Conservation (phyloP, 1,284 basidiomycete genomes). For the Chiua sp. region DNA sequence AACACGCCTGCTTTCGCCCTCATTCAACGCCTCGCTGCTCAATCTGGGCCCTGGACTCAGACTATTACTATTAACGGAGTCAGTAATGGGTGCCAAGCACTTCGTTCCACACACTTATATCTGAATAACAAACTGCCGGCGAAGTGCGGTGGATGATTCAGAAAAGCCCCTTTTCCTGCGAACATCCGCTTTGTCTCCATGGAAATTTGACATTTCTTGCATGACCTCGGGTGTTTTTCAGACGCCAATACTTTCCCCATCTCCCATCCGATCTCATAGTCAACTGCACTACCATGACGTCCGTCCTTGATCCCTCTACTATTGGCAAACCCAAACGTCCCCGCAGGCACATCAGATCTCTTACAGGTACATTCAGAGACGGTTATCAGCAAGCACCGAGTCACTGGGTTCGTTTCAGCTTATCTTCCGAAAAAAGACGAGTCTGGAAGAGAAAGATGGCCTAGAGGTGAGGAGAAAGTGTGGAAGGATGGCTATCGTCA, state of each 20-base stretch:
- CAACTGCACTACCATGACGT: conserved; percentile 43
- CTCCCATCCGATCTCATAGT: not conserved
- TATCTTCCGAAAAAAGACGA: conserved; percentile 78
- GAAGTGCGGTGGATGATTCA: too few species aligned
- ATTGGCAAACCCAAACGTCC: conserved; percentile 65
- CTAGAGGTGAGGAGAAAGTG: conserved; percentile 77
- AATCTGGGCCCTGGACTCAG: too few species aligned
- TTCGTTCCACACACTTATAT: too few species aligned
- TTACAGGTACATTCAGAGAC: conserved; percentile 58
- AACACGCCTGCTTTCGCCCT: too few species aligned
- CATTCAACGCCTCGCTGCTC: too few species aligned
- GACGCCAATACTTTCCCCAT: not conserved
- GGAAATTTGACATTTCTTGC: too few species aligned
- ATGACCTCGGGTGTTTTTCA: conserved; percentile 1
- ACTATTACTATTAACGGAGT: too few species aligned
- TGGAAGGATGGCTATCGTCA: conserved; percentile 76
- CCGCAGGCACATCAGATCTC: conserved; percentile 72
- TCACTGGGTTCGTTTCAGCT: conserved; percentile 45
- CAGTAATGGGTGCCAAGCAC: too few species aligned
- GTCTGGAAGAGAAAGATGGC: conserved; percentile 83
- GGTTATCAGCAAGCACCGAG: not conserved
- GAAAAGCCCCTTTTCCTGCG: too few species aligned
- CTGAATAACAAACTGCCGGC: too few species aligned
- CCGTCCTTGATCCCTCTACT: conserved; percentile 63
- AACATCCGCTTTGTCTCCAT: too few species aligned